Base-by-base conservation (phyloP, 2,329 filamentous ascomycete genomes). In the Fusarium verrucosum region DNA sequence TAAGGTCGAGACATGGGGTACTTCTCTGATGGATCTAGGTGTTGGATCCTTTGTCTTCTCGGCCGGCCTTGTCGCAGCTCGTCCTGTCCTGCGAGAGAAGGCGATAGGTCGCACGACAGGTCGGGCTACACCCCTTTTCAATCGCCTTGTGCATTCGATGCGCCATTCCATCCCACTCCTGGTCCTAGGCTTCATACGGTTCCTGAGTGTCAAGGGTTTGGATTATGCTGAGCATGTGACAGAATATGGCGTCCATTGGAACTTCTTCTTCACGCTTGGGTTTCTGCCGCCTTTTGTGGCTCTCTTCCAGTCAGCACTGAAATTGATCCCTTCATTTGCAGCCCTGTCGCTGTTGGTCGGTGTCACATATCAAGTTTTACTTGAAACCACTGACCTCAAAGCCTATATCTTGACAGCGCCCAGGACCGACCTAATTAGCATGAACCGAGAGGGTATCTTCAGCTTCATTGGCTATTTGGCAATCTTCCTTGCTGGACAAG, bases 1-100 rank as follows among this genome's bases (percentile, higher is more conserved):
- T 55, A 99, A 99, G 80, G 95, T 96, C 4, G 95, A 99, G 78
- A 97, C 92, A n/a, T 99, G 95, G 92, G 95, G 95, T 51, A 97
- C 94, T 2, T 98, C 94, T n/a, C 81, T 99, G 62, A 99, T 99
- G 95, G 95, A 99, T 75, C 83, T 98, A 72, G 95, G 95, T 44
- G 95, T 99, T 43, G 95, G 95, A 25, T 97, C 94, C 13, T 99
- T 99, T 79, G 95, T 99, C 70, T 99, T 97, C 78, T 93, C 93
- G 4, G 91, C 91, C 16, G 95, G 95, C 20, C 82, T 97, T 30
- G 92, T 98, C n/a, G 93, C 92, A 33, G 93, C 94, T 14, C 86
- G 94, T 17, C 88, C 92, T 3, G 83, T 93, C 13, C 81, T 97
- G 42, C 93, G 91, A 74, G 87, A 90, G 70, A 84, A 84, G 22